These are phyloP conservation scores for Pterocarpus macrocarpus DNA, from an alignment of 306 rosid species.

Conservation along the genomic window DNA sequence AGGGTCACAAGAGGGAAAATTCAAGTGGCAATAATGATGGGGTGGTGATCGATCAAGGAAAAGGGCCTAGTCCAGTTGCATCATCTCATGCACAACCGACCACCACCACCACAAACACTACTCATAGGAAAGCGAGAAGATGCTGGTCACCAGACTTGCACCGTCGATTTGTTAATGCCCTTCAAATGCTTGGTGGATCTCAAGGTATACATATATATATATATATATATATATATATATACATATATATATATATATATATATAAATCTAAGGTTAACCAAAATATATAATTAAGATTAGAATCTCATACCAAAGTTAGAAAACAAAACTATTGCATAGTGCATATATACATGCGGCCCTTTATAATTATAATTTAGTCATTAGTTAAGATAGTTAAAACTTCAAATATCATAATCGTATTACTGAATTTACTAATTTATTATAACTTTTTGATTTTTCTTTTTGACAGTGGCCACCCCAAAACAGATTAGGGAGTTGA, in stretches of 20 bases:
- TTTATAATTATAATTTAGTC: no score
- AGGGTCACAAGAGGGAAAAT: constrained; percentile 57
- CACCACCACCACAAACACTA: constrained; percentile 9
- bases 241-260: not conserved
- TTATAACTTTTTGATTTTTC: not conserved
- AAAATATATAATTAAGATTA: no score
- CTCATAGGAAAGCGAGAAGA: constrained; percentile 93
- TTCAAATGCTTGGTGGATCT: constrained; percentile 98
- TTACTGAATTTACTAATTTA: not conserved
- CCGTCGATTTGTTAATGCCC: constrained; percentile 94
- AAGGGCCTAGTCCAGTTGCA: constrained; percentile 53
- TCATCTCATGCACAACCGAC: constrained; percentile 57
- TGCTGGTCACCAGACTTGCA: constrained; percentile 99
- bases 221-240: constrained; percentile 23
- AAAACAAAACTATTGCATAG: no score
- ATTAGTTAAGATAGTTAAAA: no score
- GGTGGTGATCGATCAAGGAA: constrained; percentile 57
- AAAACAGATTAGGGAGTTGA: constrained; percentile 96
- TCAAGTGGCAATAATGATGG: constrained; percentile 42
- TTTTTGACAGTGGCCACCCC: constrained; percentile 87
- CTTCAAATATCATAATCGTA: not conserved
- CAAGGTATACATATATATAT: constrained; percentile 67
- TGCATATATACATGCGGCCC: no score
- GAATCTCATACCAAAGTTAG: no score
- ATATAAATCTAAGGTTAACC: no score